Conservation (phyloP, 1,284 basidiomycete genomes). For the Ustilago xerochloae region DNA sequence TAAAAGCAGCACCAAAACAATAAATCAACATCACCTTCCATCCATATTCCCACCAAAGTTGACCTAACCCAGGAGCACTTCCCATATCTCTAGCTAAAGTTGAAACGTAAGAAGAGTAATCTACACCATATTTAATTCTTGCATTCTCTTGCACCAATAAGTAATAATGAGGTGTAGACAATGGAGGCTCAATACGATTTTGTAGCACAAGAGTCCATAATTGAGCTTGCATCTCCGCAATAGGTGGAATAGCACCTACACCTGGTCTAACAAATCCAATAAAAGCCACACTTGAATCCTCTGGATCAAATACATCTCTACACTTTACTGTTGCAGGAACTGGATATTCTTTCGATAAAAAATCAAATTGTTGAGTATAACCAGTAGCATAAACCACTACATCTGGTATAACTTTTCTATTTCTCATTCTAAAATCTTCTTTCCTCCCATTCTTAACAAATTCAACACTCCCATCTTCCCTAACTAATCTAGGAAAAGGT, state of each 20-base stretch:
- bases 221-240: slow-evolving; percentile 76
- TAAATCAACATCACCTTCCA: slow-evolving; percentile 74
- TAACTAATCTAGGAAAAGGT: slow-evolving; percentile 74
- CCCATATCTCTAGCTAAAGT: slow-evolving; percentile 76
- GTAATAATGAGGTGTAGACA: slow-evolving; percentile 73
- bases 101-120: slow-evolving; percentile 74
- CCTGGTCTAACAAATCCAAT: slow-evolving; percentile 77
- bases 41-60: slow-evolving; percentile 73
- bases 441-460: slow-evolving; percentile 70
- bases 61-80: slow-evolving; percentile 72
- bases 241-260: slow-evolving; percentile 76
- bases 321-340: slow-evolving; percentile 73
- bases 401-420: slow-evolving; percentile 71
- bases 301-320: slow-evolving; percentile 72
- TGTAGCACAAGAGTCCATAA: slow-evolving; percentile 74
- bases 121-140: slow-evolving; percentile 76
- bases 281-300: slow-evolving; percentile 73
- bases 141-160: slow-evolving; percentile 73
- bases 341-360: slow-evolving; percentile 72
- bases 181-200: slow-evolving; percentile 71
- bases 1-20: slow-evolving; percentile 76
- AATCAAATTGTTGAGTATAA: slow-evolving; percentile 72
- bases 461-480: slow-evolving; percentile 71
- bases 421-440: slow-evolving; percentile 71
- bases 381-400: slow-evolving; percentile 71